Evolutionary conservation across 345 rosid species (phyloP).

Genomic region (Odontarrhena argentea): DNA sequence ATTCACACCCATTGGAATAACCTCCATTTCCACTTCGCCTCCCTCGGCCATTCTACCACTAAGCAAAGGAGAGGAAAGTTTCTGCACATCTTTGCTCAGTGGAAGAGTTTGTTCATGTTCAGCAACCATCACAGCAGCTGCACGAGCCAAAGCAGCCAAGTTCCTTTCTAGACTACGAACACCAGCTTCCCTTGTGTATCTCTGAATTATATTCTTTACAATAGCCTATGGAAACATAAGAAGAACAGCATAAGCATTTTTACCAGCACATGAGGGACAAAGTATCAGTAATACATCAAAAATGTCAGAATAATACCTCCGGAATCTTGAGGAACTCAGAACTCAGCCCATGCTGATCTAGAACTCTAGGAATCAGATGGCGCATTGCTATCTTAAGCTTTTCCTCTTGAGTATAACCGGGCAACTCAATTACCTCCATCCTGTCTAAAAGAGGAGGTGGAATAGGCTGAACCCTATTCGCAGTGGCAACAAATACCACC

Average conservation of each 20-base stretch:
- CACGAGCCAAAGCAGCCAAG: conserved; percentile 95
- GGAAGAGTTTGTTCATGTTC: conserved; percentile 83
- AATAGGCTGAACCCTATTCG: conserved; percentile 90
- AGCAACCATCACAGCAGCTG: conserved; percentile 91
- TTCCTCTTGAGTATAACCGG: conserved; percentile 97
- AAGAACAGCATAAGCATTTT: conserved; percentile 14
- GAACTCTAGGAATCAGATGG: conserved; percentile 92
- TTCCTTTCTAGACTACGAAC: conserved; percentile 89
- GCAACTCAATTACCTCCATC: conserved; percentile 97
- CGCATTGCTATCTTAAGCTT: conserved; percentile 91
- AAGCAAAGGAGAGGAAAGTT: conserved; percentile 72
- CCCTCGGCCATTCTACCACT: conserved; percentile 87
- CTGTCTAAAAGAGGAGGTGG: conserved; percentile 96
- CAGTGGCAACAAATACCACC: conserved; percentile 95
- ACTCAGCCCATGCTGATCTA: conserved; percentile 91
- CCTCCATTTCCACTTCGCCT: conserved; percentile 97
- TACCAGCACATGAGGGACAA: neutral
- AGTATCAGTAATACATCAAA: neutral
- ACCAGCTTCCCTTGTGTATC: conserved; percentile 99
- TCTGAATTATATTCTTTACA: conserved; percentile 83
- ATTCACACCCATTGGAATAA: conserved; percentile 84
- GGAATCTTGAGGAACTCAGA: conserved; percentile 90
- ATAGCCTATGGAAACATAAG: conserved; percentile 50
- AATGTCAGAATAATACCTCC: conserved; percentile 57
- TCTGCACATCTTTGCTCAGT: conserved; percentile 73